Evolutionary conservation across 208 protist species (phyloP).

Genomic region (Trypanosoma theileri): DNA sequence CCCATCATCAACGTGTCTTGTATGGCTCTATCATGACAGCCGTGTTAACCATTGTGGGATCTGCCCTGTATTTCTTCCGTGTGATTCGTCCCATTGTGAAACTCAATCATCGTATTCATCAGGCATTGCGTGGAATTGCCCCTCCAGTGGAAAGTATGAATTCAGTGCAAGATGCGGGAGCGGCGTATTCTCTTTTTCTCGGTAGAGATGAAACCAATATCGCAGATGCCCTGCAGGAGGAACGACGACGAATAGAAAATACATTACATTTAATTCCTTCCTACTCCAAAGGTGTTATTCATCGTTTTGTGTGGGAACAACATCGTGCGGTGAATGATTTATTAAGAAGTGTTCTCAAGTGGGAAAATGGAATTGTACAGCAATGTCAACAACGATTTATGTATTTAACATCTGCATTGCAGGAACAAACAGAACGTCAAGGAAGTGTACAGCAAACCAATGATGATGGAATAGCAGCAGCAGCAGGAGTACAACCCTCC

Average conservation of each 20-base stretch:
- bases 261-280: background rate
- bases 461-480: too few relatives aligned
- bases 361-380: background rate
- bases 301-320: background rate
- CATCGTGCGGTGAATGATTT: background rate
- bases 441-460: too few relatives aligned
- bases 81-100: constrained; percentile 35
- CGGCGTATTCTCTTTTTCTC: background rate
- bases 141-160: background rate
- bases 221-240: background rate
- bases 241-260: background rate
- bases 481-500: too few relatives aligned
- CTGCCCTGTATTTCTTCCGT: constrained; percentile 45
- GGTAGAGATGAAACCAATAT: background rate
- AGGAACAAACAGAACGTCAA: too few relatives aligned
- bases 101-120: constrained; percentile 23
- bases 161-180: background rate
- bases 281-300: background rate
- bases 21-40: constrained; percentile 59
- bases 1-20: constrained; percentile 18
- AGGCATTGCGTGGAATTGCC: background rate
- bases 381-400: background rate
- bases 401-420: background rate
- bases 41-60: constrained; percentile 39
- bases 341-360: background rate